Base-by-base conservation (phyloP, 768 basidiomycete species). In the Auriscalpium vulgare region DNA sequence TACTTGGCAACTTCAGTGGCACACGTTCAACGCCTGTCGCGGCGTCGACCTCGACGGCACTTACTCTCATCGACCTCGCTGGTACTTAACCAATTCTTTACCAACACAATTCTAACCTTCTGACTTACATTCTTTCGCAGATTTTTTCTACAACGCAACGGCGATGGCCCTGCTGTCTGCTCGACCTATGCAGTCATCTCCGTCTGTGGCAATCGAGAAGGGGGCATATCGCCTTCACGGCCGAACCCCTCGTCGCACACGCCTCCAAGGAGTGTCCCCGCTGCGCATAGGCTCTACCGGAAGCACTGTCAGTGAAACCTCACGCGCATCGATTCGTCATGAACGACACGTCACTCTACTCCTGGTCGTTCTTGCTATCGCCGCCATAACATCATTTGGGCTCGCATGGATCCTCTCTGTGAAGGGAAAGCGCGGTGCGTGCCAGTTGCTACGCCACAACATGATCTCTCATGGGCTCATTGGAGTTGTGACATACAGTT, bases 141-240 rank as follows among this genome's bases (percentile, higher is more conserved):
- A 2, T 5, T 29, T 29, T 21, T 29, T 29, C 5, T 29, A 7
- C 7, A 29, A 29, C 29, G 7, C 29, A 29, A 29, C 29, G 29
- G 29, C 29, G 29, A 29, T 29, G 29, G 29, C 29, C 29, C 7
- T 29, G 29, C 29, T 29, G 29, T 29, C 50, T 17, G 10, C 50
- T 10, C 52, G 52, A 35, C 52, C 52, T 14, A n/a, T 35, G 17
- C 52, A 44, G 21, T 29, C 52, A 2, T 54, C 53, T 14, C 53
- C 53, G n/a, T 54, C 53, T 29, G 53, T 54, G 38, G 45, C 47
- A 17, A 48, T 48, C 46, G 53, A 54, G 47, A 54, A 54, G 19
- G 53, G 53, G 16, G 53, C 45, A 13, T 54, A 54, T 40, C 53
- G 53, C 35, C 46, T 54, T 6, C 44, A 54, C 36, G 5, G n/a